These are phyloP conservation scores for Cercophora samala DNA, from an alignment of 495 filamentous ascomycete genomes.

Conservation along the genomic window DNA sequence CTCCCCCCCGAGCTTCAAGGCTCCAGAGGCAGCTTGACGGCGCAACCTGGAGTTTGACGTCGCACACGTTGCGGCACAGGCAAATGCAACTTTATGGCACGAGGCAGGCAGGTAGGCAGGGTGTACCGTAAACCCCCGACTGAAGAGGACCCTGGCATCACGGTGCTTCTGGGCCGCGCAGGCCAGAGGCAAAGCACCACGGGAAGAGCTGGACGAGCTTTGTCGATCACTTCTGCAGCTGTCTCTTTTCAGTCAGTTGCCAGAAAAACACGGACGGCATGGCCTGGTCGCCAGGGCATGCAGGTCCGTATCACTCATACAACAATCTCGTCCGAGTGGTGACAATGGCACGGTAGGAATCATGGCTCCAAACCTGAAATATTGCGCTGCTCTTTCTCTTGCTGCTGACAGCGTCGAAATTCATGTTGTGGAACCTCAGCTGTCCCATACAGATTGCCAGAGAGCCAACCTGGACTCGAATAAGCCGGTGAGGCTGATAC, in stretches of 20 bases:
- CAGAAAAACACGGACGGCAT: neutral
- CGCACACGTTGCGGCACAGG: slow-evolving; percentile 13
- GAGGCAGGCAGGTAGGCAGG: slow-evolving; percentile 2
- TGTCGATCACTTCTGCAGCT: slow-evolving; percentile 12
- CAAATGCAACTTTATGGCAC: slow-evolving; percentile 7
- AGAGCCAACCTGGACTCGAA: neutral
- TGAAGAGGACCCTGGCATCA: slow-evolving; percentile 5
- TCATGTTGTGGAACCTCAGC: neutral
- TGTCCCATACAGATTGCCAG: neutral
- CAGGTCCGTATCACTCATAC: slow-evolving; percentile 6
- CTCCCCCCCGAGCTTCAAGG: slow-evolving; percentile 1
- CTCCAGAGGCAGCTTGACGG: slow-evolving; percentile 7
- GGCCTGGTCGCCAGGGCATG: neutral
- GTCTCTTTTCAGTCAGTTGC: neutral
- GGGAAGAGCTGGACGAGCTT: neutral
- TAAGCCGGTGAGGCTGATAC: neutral
- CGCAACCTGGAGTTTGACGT: slow-evolving; percentile 5
- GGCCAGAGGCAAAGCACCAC: slow-evolving; percentile 3
- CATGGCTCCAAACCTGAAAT: neutral
- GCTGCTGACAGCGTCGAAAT: neutral
- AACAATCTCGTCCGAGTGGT: neutral
- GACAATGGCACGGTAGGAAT: neutral
- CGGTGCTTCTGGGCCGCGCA: neutral
- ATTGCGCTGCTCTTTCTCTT: neutral
- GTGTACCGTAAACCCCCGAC: neutral